Evolutionary conservation across 768 basidiomycete genomes (phyloP).

Genomic region (Xerocomellus chrysenteron): DNA sequence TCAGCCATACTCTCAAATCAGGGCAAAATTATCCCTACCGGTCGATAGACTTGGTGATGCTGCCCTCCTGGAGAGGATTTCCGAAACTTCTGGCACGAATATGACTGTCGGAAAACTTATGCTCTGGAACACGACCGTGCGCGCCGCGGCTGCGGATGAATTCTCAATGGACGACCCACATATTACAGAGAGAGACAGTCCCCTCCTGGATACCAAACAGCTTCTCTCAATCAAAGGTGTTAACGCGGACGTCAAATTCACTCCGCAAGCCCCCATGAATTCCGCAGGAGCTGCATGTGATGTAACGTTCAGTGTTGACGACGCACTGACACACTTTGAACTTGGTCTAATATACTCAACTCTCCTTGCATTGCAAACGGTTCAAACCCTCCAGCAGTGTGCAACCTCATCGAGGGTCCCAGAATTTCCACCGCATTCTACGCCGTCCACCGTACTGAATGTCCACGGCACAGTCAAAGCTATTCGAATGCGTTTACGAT

Average conservation of each 20-base stretch:
- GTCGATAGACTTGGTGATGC: constrained; percentile 50
- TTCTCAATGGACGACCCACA: constrained; percentile 68
- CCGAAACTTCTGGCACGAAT: constrained; percentile 32
- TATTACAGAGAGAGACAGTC: constrained; percentile 53
- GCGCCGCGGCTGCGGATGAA: constrained; percentile 62
- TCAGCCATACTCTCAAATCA: constrained; percentile 39
- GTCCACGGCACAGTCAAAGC: constrained; percentile 39
- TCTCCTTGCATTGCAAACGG: constrained; percentile 58
- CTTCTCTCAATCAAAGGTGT: constrained; percentile 42
- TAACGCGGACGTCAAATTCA: constrained; percentile 27
- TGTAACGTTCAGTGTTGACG: constrained; percentile 50
- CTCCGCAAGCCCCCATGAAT: constrained; percentile 6
- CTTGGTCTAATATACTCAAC: constrained; percentile 69
- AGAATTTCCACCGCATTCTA: constrained; percentile 17
- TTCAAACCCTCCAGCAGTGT: constrained; percentile 40
- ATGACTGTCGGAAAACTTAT: constrained; percentile 45
- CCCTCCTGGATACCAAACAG: constrained; percentile 40
- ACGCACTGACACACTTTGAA: constrained; percentile 52
- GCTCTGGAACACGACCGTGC: constrained; percentile 50
- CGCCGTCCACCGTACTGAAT: constrained; percentile 18
- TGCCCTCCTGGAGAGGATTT: constrained; percentile 40
- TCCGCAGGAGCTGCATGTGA: constrained; percentile 34
- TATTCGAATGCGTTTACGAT: constrained; percentile 46
- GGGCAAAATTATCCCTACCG: constrained; percentile 56
- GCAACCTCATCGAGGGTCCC: constrained; percentile 15